These are phyloP conservation scores for Suhomyces bribrorum DNA, from an alignment of 1,139 yeast species.

Conservation along the genomic window DNA sequence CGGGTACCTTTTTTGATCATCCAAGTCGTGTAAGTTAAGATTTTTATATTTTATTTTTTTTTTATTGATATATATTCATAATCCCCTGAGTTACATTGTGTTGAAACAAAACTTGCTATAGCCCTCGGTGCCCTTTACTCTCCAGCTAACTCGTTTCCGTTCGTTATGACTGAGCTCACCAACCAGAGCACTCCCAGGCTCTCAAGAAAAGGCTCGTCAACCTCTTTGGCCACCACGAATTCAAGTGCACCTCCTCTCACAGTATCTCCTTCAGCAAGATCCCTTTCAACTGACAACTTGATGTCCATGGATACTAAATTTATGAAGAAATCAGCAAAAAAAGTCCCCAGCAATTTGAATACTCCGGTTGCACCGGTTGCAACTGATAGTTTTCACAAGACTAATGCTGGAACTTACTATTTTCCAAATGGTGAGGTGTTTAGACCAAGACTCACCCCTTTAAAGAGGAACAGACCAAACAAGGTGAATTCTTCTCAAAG, in stretches of 20 bases:
- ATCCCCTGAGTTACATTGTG: not conserved
- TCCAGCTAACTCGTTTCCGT: too few relatives aligned
- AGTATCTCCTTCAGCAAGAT: slow-evolving; percentile 19
- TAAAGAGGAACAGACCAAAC: slow-evolving; percentile 40
- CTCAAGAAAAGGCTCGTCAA: slow-evolving; percentile 36
- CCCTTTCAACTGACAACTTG: slow-evolving; percentile 43
- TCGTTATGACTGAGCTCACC: slow-evolving; percentile 1
- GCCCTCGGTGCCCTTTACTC: not conserved
- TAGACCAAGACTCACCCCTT: slow-evolving; percentile 45
- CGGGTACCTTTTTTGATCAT: too few relatives aligned
- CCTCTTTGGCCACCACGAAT: slow-evolving; percentile 30
- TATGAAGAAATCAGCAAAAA: slow-evolving; percentile 32
- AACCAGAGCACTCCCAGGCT: slow-evolving; percentile 1
- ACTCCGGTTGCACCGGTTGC: slow-evolving; percentile 5
- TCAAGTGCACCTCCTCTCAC: slow-evolving; percentile 9
- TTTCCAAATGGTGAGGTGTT: slow-evolving; percentile 61
- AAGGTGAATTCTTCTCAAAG: slow-evolving; percentile 19
- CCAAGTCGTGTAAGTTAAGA: too few relatives aligned
- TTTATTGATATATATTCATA: too few relatives aligned
- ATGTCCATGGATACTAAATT: slow-evolving; percentile 42
- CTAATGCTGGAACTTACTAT: slow-evolving; percentile 36
- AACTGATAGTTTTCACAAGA: slow-evolving; percentile 21
- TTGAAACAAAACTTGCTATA: not conserved
- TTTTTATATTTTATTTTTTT: too few relatives aligned
- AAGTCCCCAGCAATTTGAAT: slow-evolving; percentile 9